Evolutionary conservation across 495 filamentous ascomycete species (phyloP), one percentile per base, ranked within the genome.

Genomic region (Aspergillus ellipticus): DNA sequence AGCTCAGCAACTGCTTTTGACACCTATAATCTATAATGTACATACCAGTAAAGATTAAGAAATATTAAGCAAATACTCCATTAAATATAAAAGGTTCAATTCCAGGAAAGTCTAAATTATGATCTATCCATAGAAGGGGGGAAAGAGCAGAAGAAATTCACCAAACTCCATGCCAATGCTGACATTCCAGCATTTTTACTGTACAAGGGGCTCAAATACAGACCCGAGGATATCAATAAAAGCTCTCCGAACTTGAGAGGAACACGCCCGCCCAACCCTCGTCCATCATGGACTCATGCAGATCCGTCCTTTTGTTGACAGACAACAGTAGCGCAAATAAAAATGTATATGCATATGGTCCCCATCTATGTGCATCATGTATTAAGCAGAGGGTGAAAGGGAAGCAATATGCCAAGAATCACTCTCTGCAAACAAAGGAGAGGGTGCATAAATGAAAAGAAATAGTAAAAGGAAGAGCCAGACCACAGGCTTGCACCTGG

Each of bases 151-250:
- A 19, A 53, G 20, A 48, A 21, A 54, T 24, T 26, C 33, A 58
- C 50, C 50, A 46, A 61, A 65, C 54, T 53, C 56, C 52, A 50
- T 47, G 55, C 58, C 53, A 58, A 49, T 51, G 51, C 57, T 51
- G 51, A 55, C 52, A 37, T 37, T 16, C 33, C 13, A 53, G 48
- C 35, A 51, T 28, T 17, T 35, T 48, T 31, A 54, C 20, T 58
- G 42, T 51, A 51, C 50, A 62, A 37, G 39, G 31, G 9, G 45
- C 43, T 48, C 11, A 16, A 28, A 13, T 13, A 15, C 11, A n/a
- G n/a, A 39, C 10, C 35, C 13, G 5, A 39, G n/a, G 13, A n/a
- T n/a, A 39, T 15, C 11, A n/a, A 39, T n/a, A 15, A 39, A 39
- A 39, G 35, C 35, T 13, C 35, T 13, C 35, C n/a, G 11, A 39